Evolutionary conservation across 805 yeast genomes (phyloP).

Genomic region (Starmerella floris): DNA sequence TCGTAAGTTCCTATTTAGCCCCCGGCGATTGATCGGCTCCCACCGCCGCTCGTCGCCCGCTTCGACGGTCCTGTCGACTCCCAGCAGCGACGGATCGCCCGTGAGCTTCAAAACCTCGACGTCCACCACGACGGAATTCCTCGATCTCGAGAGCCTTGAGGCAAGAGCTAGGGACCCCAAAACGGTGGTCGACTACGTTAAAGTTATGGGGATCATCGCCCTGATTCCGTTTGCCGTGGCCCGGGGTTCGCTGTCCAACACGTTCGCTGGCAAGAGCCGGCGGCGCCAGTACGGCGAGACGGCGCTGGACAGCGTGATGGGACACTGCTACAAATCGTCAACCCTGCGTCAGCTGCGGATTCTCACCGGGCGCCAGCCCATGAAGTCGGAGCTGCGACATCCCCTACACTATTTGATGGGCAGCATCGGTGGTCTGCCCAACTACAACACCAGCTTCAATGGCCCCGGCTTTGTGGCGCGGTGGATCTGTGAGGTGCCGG

Average conservation of each 20-base stretch:
- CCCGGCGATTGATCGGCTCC: too few relatives aligned
- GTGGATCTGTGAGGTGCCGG: conserved; percentile 21
- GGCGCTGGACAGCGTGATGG: conserved; percentile 14
- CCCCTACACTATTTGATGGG: conserved; percentile 3
- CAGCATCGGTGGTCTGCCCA: conserved; percentile 4
- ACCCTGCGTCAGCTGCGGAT: conserved; percentile 20
- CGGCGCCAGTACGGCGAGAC: conserved; percentile 10
- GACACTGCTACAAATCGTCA: conserved; percentile 15
- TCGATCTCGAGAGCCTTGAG: too few relatives aligned
- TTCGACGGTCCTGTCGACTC: too few relatives aligned
- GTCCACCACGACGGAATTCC: too few relatives aligned
- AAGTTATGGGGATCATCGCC: conserved; percentile 2
- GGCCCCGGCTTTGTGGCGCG: conserved; percentile 16
- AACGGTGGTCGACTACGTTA: conserved; percentile 9
- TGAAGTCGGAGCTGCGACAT: conserved; percentile 11
- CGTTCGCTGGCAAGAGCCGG: not conserved
- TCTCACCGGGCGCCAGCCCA: conserved; percentile 16
- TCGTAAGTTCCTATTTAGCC: too few relatives aligned
- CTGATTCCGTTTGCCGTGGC: conserved; percentile 5
- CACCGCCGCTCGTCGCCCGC: too few relatives aligned
- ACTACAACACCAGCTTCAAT: conserved; percentile 12
- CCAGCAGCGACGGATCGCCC: too few relatives aligned
- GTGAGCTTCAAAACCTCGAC: too few relatives aligned
- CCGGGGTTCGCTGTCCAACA: conserved; percentile 1
- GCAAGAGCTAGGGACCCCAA: conserved; percentile 5